A percentile compares a stretch with the other conserved stretches of the same genome.
Conservation (phyloP, 176 grass and related monocot species). For the Avena eriantha region DNA sequence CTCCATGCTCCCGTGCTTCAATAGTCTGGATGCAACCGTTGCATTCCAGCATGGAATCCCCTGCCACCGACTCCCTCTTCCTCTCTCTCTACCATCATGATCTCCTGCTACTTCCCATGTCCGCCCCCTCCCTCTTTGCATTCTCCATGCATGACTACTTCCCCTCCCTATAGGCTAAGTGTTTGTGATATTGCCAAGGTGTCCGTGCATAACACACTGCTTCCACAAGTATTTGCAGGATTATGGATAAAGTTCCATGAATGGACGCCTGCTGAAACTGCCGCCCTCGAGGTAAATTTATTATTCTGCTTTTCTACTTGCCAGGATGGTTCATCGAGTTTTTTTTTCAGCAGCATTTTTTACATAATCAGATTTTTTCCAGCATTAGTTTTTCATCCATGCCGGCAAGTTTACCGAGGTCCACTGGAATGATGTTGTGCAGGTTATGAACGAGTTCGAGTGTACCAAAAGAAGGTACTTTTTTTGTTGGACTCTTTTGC, state of each 20-base stretch:
- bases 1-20: too few species aligned
- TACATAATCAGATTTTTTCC: background rate
- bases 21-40: too few species aligned
- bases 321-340: background rate
- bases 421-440: slow-evolving; percentile 81
- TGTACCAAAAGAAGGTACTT: slow-evolving; percentile 70
- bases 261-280: slow-evolving; percentile 79
- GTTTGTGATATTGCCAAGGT: too few species aligned
- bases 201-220: too few species aligned
- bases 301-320: too few species aligned
- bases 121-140: too few species aligned
- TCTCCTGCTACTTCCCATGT: too few species aligned
- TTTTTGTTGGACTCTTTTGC: slow-evolving; percentile 4
- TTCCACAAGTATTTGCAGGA: slow-evolving; percentile 67
- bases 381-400: slow-evolving; percentile 61
- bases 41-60: too few species aligned
- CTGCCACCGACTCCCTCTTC: too few species aligned
- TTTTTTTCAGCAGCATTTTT: background rate
- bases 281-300: background rate
- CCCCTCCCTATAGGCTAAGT: too few species aligned
- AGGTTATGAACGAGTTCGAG: slow-evolving; percentile 64
- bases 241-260: slow-evolving; percentile 67
- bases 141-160: too few species aligned
- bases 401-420: slow-evolving; percentile 71
- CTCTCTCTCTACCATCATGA: too few species aligned